Base-by-base conservation (phyloP, 2,329 filamentous ascomycete species). In the Arthroderma uncinatum region DNA sequence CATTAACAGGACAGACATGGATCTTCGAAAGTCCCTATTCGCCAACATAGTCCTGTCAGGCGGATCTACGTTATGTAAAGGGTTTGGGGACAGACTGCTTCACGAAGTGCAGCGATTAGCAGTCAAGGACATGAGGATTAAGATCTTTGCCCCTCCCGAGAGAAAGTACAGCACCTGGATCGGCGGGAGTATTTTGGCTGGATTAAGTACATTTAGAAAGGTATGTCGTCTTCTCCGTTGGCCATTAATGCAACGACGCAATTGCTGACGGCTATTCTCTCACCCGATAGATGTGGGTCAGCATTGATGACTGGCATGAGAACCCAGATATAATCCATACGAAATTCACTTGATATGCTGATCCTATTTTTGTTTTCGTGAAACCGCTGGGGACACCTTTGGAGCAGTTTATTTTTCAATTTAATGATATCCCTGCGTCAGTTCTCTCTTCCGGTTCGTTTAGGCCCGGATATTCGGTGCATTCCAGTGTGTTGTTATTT, bases 121-220 rank as follows among this genome's bases (percentile, higher is more conserved):
- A 9, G 90, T 97, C 65, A 96, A 96, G 79, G 93, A 98, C 71
- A 98, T 96, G 92, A 84, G 91, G 67, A 97, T 98, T 77, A 95
- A 96, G 79, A 98, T 98, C 69, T 95, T 95, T 76, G 93, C 93
- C 56, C 93, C 93, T 57, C 92, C 93, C 4, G 93, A 98, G 78
- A 82, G 93, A 64, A 95, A 97, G 74, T 98, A 97, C 77, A 96
- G 90, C 61, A 98, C 93, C 33, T 98, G 93, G 93, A 97, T 97
- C 65, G 93, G 93, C 62, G 93, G 93, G 57, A 96, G 93, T 72
- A 98, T 98, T 74, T 78, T 98, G 63, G 93, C 93, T 34, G 92
- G 93, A 5, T 75, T 98, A 73, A 97, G 92, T 77, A 98, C 93
- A 56, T 98, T 98, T 76, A 86, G 92, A 78, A 98, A 97, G 87